phyloP scores from a whole-genome alignment of 2,329 filamentous ascomycete species.

The Fusarium miscanthi region DNA sequence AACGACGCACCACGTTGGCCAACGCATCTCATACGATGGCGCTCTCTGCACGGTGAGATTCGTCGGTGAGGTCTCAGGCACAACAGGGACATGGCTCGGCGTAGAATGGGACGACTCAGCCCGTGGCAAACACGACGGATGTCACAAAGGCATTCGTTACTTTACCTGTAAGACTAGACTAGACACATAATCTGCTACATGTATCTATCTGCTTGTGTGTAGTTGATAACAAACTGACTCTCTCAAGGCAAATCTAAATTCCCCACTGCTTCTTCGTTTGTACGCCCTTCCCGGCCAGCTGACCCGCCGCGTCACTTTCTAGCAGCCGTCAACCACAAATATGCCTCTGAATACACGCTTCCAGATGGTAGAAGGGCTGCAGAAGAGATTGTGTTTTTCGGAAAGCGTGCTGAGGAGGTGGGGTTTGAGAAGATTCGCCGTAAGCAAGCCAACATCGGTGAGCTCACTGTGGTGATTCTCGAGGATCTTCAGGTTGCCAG shows the following conservation, averaged over 20 bases:
- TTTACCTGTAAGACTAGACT: constrained; percentile 74
- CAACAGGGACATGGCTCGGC: constrained; percentile 85
- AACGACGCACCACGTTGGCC: constrained; percentile 64
- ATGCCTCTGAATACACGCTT: constrained; percentile 69
- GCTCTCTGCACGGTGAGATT: constrained; percentile 88
- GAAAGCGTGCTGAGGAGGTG: constrained; percentile 89
- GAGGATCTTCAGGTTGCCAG: constrained; percentile 75
- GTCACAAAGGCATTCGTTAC: constrained; percentile 81
- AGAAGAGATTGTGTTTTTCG: constrained; percentile 73
- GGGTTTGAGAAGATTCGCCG: constrained; percentile 93
- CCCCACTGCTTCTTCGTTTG: constrained; percentile 83
- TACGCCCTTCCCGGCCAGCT: constrained; percentile 78
- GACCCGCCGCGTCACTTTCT: constrained; percentile 80
- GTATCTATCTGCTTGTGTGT: background rate
- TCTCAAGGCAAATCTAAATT: constrained; percentile 67
- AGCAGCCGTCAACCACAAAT: constrained; percentile 84
- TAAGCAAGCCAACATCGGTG: constrained; percentile 80
- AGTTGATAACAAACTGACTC: background rate
- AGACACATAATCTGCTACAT: background rate
- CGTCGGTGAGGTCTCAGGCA: constrained; percentile 79
- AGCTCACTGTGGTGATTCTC: constrained; percentile 83
- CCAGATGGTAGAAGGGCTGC: constrained; percentile 52
- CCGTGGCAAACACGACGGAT: constrained; percentile 91
- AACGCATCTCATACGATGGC: constrained; percentile 83
- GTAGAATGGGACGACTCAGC: constrained; percentile 95